Base-by-base conservation (phyloP, 23 red algal genomes). In the Agarophyton chilense region DNA sequence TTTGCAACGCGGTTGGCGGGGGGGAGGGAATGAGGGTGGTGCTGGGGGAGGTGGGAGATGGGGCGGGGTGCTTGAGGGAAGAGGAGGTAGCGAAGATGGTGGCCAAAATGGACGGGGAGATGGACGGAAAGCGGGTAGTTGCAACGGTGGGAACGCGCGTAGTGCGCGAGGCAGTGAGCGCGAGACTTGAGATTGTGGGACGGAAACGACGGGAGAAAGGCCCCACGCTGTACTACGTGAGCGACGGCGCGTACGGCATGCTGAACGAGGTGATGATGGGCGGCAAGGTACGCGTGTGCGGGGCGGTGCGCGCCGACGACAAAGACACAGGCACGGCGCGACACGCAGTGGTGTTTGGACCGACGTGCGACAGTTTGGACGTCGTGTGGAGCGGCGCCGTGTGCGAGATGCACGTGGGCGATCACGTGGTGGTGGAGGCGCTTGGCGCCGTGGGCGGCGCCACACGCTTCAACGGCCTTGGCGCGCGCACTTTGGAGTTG, bases 321-420 rank as follows among this genome's bases (percentile, higher is more conserved):
- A n/a, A n/a, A n/a, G n/a, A n/a, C n/a, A n/a, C n/a, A n/a, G n/a
- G n/a, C 16, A 32, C 61, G 61, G 26, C 21, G 65, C 7, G 4
- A n/a, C 24, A 41, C 44, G 38, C 77, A 6, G 81, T 78, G 71
- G 31, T 96, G 56, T 97, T 89, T 79, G 94, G 94, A 22, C 94
- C 94, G 16, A 97, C 94, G 12, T 97, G 94, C 67, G 94, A 97
- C 71, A 42, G 66, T 5, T 38, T 97, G 64, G 94, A 97, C 62
- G 54, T 72, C 17, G 60, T 97, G 36, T 90, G 85, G 81, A 56
- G 75, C 35, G 86, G 81, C 12, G 38, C 25, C n/a, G 24, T 97
- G 67, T 53, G 43, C 12, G 44, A 79, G 57, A 53, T 97, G 56
- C 26, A 81, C 19, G 77, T 97, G 19, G 88, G 94, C 17, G 81